Conservation (phyloP, 176 grass and related monocot genomes). For the Saccharum officinarum region DNA sequence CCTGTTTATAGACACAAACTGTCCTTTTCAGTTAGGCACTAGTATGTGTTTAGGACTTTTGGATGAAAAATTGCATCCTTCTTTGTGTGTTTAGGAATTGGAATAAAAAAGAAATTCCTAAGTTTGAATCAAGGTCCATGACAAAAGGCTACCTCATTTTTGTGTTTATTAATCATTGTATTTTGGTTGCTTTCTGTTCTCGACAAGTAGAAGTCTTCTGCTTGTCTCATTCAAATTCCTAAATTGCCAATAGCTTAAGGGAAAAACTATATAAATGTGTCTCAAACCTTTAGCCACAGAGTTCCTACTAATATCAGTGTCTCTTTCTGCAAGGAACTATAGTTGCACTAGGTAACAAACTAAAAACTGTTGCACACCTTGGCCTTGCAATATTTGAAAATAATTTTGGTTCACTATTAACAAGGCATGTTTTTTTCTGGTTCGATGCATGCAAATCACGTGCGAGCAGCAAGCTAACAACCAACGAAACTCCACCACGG, state of each 20-base stretch:
- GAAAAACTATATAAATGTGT: not conserved
- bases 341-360: no score
- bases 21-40: not conserved
- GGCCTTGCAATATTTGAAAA: not conserved
- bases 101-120: not conserved
- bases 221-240: not conserved
- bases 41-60: not conserved
- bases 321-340: no score
- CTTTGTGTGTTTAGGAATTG: not conserved
- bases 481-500: not conserved
- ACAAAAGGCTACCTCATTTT: not conserved
- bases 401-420: no score
- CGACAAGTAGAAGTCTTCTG: not conserved
- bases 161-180: no score
- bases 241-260: no score
- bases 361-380: no score
- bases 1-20: no score
- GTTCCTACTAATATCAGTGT: no score
- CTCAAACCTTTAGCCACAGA: not conserved
- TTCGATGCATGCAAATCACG: not conserved
- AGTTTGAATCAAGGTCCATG: not conserved
- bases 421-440: no score
- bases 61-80: not conserved
- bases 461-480: not conserved
- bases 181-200: not conserved